phyloP scores from a whole-genome alignment of 2,329 filamentous ascomycete species.

The Ceratocystis lukuohia region DNA sequence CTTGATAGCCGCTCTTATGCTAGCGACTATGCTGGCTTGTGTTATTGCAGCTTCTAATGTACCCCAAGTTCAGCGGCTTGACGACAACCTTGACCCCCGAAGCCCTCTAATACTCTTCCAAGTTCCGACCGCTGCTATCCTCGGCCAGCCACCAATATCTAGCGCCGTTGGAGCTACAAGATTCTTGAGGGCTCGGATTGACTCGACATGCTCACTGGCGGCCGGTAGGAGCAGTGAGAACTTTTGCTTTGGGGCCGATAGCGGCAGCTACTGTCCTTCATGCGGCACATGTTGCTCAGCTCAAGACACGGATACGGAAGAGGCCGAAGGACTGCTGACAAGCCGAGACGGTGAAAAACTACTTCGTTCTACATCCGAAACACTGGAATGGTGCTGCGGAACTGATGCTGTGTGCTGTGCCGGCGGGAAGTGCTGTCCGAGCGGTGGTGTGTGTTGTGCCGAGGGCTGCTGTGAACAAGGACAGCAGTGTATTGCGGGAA shows the following conservation, averaged over 20 bases:
- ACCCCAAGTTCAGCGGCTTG: not conserved
- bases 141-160: not conserved
- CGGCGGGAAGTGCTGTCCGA: conserved; percentile 18
- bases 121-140: not conserved
- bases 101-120: not conserved
- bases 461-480: conserved; percentile 18
- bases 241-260: conserved; percentile 18
- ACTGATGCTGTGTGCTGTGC: conserved; percentile 18
- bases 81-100: not conserved
- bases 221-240: conserved; percentile 11
- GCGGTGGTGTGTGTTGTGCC: conserved; percentile 17
- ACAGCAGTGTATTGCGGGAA: conserved; percentile 15
- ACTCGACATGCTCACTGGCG: conserved; percentile 4
- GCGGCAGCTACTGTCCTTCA: conserved; percentile 13
- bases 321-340: too few species aligned
- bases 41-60: not conserved
- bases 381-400: conserved; percentile 18
- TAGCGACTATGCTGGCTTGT: not conserved
- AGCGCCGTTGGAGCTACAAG: not conserved
- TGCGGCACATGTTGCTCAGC: conserved; percentile 19
- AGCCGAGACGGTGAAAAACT: not conserved
- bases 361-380: not conserved
- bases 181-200: not conserved
- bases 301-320: not conserved
- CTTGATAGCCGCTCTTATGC: not conserved